A percentile compares a stretch with the other conserved stretches of the same genome.
phyloP scores from a whole-genome alignment of 805 yeast species.

The Grigorovia humatica region DNA sequence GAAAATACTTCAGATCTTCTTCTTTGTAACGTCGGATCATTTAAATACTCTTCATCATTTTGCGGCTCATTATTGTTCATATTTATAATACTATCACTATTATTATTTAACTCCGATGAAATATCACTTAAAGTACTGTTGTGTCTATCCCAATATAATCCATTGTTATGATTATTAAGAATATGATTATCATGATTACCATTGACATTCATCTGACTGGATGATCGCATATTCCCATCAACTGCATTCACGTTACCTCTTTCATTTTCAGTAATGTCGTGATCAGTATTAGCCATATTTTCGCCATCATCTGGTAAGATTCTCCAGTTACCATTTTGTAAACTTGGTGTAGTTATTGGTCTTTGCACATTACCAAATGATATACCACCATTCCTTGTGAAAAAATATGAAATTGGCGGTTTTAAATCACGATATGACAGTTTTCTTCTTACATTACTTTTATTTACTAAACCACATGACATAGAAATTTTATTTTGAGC shows the following conservation, averaged over 20 bases:
- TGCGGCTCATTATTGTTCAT: constrained; percentile 7
- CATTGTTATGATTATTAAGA: constrained; percentile 4
- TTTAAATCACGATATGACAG: constrained; percentile 23
- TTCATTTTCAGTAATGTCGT: constrained; percentile 1
- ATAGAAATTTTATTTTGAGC: constrained; percentile 33
- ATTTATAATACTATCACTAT: no score
- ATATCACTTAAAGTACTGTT: constrained; percentile 14
- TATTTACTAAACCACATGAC: constrained; percentile 28
- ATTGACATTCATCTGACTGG: not conserved
- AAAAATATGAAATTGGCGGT: constrained; percentile 27
- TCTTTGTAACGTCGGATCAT: constrained; percentile 23
- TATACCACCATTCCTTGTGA: constrained; percentile 24
- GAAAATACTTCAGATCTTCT: constrained; percentile 25
- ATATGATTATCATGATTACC: not conserved
- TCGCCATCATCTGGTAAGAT: constrained; percentile 19
- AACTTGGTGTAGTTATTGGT: constrained; percentile 20
- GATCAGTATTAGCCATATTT: not conserved
- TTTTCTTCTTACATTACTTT: constrained; percentile 21
- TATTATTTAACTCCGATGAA: constrained; percentile 1
- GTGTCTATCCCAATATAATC: constrained; percentile 28
- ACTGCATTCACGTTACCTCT: not conserved
- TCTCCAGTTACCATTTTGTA: constrained; percentile 30
- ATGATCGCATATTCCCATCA: not conserved
- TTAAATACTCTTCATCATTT: constrained; percentile 25
- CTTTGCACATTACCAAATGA: constrained; percentile 14